phyloP scores from a whole-genome alignment of 306 rosid species.

The Acacia confusa region DNA sequence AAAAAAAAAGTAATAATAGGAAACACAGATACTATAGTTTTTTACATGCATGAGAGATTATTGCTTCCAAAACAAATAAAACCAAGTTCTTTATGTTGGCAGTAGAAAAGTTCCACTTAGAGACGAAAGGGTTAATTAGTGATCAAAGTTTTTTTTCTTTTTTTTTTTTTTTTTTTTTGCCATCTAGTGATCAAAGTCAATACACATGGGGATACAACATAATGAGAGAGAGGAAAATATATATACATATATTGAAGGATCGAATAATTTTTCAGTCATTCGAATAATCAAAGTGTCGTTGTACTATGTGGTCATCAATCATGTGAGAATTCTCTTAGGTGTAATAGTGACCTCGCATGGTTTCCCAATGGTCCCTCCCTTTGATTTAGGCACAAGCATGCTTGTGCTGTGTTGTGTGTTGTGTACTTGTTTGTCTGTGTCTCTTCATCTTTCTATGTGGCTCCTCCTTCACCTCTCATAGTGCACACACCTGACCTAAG shows the following conservation, averaged over 20 bases:
- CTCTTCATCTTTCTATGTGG: slow-evolving; percentile 33
- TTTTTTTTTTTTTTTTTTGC: too few relatives aligned
- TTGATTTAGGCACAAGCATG: background rate
- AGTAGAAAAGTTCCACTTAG: slow-evolving; percentile 18
- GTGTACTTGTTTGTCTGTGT: background rate
- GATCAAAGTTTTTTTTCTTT: slow-evolving; percentile 13
- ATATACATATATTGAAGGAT: background rate
- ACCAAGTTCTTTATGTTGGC: background rate
- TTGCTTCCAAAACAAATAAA: background rate
- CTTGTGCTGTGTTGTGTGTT: background rate
- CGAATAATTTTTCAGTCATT: background rate
- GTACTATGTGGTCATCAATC: background rate
- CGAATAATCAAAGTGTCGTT: background rate
- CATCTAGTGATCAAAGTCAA: slow-evolving; percentile 27
- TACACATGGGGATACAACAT: slow-evolving; percentile 36
- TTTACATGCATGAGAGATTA: background rate
- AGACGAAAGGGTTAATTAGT: background rate
- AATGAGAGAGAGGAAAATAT: slow-evolving; percentile 18
- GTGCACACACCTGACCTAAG: slow-evolving; percentile 16
- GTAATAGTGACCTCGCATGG: slow-evolving; percentile 23
- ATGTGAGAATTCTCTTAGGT: background rate
- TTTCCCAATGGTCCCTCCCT: slow-evolving; percentile 31
- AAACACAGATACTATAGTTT: background rate
- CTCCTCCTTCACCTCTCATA: slow-evolving; percentile 35
- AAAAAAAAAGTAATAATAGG: too few relatives aligned